Base-by-base conservation (phyloP, 1,139 yeast species). In the Pichia cactophila region DNA sequence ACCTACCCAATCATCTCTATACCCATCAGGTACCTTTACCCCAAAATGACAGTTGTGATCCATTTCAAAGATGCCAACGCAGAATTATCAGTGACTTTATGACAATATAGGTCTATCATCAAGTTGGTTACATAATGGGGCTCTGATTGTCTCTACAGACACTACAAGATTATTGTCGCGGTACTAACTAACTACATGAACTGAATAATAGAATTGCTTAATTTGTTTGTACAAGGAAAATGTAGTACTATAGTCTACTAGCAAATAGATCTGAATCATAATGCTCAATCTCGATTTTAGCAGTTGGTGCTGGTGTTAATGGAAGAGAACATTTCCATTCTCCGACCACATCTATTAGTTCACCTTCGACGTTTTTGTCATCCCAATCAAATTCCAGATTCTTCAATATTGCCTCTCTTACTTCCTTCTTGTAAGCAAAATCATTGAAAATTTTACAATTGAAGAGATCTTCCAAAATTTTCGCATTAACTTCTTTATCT, bases 301-400 rank as follows among this genome's bases (percentile, higher is more conserved):
- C 76, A 49, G 64, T 63, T 35, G 78, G 77, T 12, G 75, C 68
- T 1, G 72, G 68, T 2, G 78, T 75, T 40, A 74, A 54, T 41
- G 68, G 71, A 49, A 73, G 55, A 12, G 59, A 58, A 20, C 73
- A 64, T 57, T 74, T 75, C 68, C 77, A 75, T 43, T 62, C 67
- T 14, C 75, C 77, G 39, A 69, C 54, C 47, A 65, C 63, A 4
- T 57, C 56, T 45, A 76, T 66, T 14, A 62, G 40, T 41, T 62
- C 58, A 3, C 66, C 61, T n/a, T 51, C 49, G 5, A 41, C 45
- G 2, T 33, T 46, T 33, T 52, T 37, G 5, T 17, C 29, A 12
- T 48, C 38, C 53, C 60, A 59, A 38, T 55, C 56, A 11, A 39
- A 48, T 2, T 37, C 37, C 26, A 60, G 45, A 43, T 58, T 60